Base-by-base conservation (phyloP, 2,329 filamentous ascomycete species). In the Thelonectria olida region DNA sequence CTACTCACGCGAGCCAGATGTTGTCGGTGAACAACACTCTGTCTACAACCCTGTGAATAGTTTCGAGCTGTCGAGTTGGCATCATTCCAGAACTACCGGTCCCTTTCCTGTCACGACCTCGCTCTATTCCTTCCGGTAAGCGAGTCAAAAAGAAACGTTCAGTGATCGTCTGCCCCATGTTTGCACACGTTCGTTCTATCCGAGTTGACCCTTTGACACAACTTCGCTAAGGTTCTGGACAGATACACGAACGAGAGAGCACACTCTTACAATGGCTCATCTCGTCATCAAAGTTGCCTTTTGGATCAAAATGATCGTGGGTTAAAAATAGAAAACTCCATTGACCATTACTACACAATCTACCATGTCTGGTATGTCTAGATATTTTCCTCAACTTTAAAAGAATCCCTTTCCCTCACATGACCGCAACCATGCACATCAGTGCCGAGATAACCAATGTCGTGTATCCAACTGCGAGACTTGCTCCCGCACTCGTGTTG, bases 261-360 rank as follows among this genome's bases (percentile, higher is more conserved):
- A 17, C 42, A 28, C 25, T 9, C 2, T 17, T 20, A 17, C 22
- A 17, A 17, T 12, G 7, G n/a, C n/a, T n/a, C n/a, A n/a, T n/a
- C n/a, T n/a, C 23, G 10, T 27, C 13, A 8, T 27, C 42, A 25
- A 34, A 8, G 8, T 19, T 19, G 17, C 10, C 25, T 13, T 12
- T 12, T 2, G 13, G 2, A 13, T 31, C n/a, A 9, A 28, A 20
- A 31, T 10, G 5, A 19, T 6, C 1, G 15, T 12, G 9, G 12
- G 5, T 39, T n/a, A 12, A 55, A n/a, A 34, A 17, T 4, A 31
- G n/a, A 48, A 47, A 23, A 52, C 7, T 6, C 34, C 20, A 9
- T 25, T 52, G 39, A 31, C 19, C 10, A 61, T 55, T 61, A 60
- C 45, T 61, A 23, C 52, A 23, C 52, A 52, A 49, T 52, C 48